Evolutionary conservation across 78 protist genomes (phyloP).

Genomic region (Dictyostelium discoideum): dicty_2.7 NC_007090.3:150501-151000

Average conservation of each 20-base stretch:
- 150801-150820: constrained; percentile 37
- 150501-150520: constrained; percentile 88
- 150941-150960: constrained; percentile 6
- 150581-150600: constrained; percentile 95
- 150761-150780: constrained; percentile 67
- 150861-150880: constrained; percentile 84
- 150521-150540: constrained; percentile 60
- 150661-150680: constrained; percentile 97
- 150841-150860: background rate
- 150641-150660: constrained; percentile 93
- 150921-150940: constrained; percentile 82
- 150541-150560: background rate
- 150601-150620: constrained; percentile 97
- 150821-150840: background rate
- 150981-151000: constrained; percentile 25
- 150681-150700: constrained; percentile 79
- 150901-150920: constrained; percentile 96
- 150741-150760: constrained; percentile 76
- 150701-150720: constrained; percentile 94
- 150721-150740: constrained; percentile 88
- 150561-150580: constrained; percentile 45
- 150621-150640: constrained; percentile 90
- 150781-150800: constrained; percentile 54
- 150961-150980: constrained; percentile 20
- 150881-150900: constrained; percentile 90